Evolutionary conservation across 2,329 filamentous ascomycete species (phyloP).

Genomic region (Lachnellula hyalina): DNA sequence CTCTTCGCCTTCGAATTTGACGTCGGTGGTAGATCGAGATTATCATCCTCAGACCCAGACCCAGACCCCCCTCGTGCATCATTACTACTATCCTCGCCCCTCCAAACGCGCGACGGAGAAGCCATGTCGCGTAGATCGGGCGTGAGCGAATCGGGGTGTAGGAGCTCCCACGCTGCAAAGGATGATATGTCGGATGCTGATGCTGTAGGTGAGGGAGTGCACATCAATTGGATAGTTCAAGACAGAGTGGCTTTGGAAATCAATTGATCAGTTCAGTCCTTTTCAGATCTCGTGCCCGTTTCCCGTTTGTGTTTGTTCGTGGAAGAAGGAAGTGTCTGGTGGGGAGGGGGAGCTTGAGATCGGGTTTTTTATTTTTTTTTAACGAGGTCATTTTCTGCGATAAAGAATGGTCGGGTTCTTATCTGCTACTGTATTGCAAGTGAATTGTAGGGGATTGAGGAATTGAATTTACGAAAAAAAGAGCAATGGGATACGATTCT

Average conservation of each 20-base stretch:
- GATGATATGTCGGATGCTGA: conserved; percentile 14
- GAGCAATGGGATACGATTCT: too few species aligned
- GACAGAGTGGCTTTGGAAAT: too few species aligned
- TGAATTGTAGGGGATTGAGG: background rate
- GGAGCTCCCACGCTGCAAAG: conserved; percentile 19
- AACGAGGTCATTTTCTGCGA: background rate
- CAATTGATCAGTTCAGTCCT: too few species aligned
- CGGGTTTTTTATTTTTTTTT: background rate
- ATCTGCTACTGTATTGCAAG: background rate
- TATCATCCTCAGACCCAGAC: background rate
- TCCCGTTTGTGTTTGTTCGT: background rate
- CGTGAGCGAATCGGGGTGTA: conserved; percentile 6
- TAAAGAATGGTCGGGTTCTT: background rate
- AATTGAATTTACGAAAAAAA: too few species aligned
- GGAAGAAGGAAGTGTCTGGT: background rate
- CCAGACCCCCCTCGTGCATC: conserved; percentile 9
- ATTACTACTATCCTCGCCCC: conserved; percentile 18
- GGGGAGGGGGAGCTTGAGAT: background rate
- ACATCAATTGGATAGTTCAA: background rate
- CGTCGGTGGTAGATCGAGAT: background rate
- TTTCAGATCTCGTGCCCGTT: background rate
- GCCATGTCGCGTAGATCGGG: conserved; percentile 9
- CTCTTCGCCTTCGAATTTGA: background rate
- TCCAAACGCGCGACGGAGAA: conserved; percentile 8
- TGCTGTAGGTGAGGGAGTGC: background rate